phyloP scores from a whole-genome alignment of 2,329 filamentous ascomycete genomes.

The Alternaria atra region DNA sequence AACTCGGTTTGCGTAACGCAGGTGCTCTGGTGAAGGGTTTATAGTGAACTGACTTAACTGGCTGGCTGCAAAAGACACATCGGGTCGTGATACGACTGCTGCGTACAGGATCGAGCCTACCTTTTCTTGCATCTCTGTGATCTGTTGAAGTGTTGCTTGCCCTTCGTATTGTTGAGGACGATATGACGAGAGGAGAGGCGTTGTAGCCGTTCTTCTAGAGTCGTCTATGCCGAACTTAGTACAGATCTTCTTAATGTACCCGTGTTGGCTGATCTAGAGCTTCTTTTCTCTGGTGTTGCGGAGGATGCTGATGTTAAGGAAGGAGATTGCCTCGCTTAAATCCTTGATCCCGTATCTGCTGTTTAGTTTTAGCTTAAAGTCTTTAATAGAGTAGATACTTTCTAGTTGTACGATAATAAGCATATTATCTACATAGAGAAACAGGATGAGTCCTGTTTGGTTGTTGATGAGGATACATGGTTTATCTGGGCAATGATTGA shows the following conservation, averaged over 20 bases:
- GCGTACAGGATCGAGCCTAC: conserved; percentile 13
- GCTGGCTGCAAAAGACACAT: conserved; percentile 13
- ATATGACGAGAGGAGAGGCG: conserved; percentile 8
- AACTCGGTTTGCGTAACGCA: conserved; percentile 6
- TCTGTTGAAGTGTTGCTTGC: neutral
- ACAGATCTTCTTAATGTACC: conserved; percentile 13
- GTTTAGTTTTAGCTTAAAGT: conserved; percentile 4
- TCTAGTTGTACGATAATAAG: too few species aligned
- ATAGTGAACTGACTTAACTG: conserved; percentile 7
- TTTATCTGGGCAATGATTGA: too few species aligned
- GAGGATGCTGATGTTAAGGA: conserved; percentile 13
- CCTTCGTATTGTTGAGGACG: neutral
- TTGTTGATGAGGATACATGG: too few species aligned
- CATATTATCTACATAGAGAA: too few species aligned
- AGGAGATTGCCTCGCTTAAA: conserved; percentile 11
- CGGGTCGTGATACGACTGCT: conserved; percentile 9
- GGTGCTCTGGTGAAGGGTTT: conserved; percentile 13
- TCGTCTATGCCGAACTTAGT: conserved; percentile 11
- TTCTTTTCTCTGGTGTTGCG: conserved; percentile 8
- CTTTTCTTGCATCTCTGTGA: conserved; percentile 14
- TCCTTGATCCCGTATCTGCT: conserved; percentile 15
- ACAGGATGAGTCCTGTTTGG: too few species aligned
- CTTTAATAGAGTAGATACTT: too few species aligned
- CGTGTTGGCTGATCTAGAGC: conserved; percentile 13
- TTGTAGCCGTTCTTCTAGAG: conserved; percentile 2